These are phyloP conservation scores for Murraya koenigii DNA, from an alignment of 345 rosid species.

Conservation along the genomic window DNA sequence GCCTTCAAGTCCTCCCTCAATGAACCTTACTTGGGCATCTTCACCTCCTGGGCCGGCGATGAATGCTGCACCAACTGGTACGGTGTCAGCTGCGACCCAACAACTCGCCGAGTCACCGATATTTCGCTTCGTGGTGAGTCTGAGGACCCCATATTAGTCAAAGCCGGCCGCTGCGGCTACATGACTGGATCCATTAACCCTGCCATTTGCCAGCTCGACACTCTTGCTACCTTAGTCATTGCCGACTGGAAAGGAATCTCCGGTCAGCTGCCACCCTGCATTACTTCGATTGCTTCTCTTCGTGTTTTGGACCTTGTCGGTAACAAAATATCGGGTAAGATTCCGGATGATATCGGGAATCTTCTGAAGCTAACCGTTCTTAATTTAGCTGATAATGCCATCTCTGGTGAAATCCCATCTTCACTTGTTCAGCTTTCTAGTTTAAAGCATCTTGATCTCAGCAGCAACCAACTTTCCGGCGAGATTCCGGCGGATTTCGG, in stretches of 20 bases:
- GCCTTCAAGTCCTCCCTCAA: constrained; percentile 58
- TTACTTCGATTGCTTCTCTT: constrained; percentile 55
- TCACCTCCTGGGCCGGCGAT: constrained; percentile 64
- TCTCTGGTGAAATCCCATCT: constrained; percentile 63
- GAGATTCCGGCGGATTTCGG: constrained; percentile 66
- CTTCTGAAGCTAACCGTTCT: constrained; percentile 57
- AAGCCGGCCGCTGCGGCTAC: constrained; percentile 71
- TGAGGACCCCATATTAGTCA: constrained; percentile 73
- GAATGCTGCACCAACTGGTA: constrained; percentile 77
- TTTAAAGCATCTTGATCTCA: constrained; percentile 71
- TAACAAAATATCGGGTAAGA: constrained; percentile 61
- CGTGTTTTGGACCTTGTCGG: constrained; percentile 82
- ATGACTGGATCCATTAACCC: constrained; percentile 86
- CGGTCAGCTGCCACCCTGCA: constrained; percentile 67
- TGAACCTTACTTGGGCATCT: constrained; percentile 77
- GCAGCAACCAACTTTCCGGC: constrained; percentile 66
- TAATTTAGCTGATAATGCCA: constrained; percentile 74
- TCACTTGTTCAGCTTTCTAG: constrained; percentile 56
- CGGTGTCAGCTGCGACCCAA: constrained; percentile 82
- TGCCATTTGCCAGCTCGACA: constrained; percentile 67
- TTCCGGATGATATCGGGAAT: constrained; percentile 64
- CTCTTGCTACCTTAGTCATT: constrained; percentile 51
- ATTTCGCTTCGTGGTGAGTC: constrained; percentile 90
- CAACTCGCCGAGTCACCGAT: constrained; percentile 62
- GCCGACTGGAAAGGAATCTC: constrained; percentile 93